Percentiles rank a stretch among this genome's conserved stretches.
These are phyloP conservation scores for Claviceps paspali DNA, from an alignment of 2,329 filamentous ascomycete species.

Conservation along the genomic window DNA sequence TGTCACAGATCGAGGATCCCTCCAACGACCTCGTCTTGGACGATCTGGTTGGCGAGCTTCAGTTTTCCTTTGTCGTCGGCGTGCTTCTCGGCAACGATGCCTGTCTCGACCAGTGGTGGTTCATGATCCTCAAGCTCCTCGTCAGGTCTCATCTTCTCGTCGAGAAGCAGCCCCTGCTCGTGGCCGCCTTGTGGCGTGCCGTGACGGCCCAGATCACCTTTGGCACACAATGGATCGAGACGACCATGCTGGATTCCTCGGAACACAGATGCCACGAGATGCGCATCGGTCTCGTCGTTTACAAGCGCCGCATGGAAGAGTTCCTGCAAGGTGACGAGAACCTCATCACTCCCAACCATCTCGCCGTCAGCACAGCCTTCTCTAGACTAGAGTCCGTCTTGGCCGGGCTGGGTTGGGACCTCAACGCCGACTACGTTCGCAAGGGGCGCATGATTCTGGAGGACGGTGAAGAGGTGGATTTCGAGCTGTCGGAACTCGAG, in stretches of 20 bases:
- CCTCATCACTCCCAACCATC: constrained; percentile 23
- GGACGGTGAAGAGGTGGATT: constrained; percentile 34
- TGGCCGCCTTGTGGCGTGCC: constrained; percentile 29
- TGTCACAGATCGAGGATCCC: constrained; percentile 20
- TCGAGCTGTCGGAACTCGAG: constrained; percentile 33
- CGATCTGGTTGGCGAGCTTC: constrained; percentile 42
- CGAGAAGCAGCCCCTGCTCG: constrained; percentile 26
- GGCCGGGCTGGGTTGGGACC: constrained; percentile 38
- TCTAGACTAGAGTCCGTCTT: constrained; percentile 17
- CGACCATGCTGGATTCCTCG: constrained; percentile 25
- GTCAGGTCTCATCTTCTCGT: constrained; percentile 35
- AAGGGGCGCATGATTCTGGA: constrained; percentile 34
- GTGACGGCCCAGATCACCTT: constrained; percentile 41
- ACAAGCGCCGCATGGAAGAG: constrained; percentile 38
- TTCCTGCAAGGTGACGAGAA: constrained; percentile 20
- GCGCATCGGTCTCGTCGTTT: constrained; percentile 33
- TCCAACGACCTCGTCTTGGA: constrained; percentile 15
- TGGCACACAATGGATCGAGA: constrained; percentile 32
- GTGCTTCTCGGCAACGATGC: constrained; percentile 41
- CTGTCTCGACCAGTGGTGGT: constrained; percentile 48
- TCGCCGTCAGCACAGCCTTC: constrained; percentile 32
- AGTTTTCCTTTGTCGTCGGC: constrained; percentile 43
- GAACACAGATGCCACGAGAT: constrained; percentile 20
- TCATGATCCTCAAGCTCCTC: constrained; percentile 34
- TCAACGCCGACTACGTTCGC: constrained; percentile 33